Conservation (phyloP, 1,139 yeast species). For the Pneumocystis jirovecii region DNA sequence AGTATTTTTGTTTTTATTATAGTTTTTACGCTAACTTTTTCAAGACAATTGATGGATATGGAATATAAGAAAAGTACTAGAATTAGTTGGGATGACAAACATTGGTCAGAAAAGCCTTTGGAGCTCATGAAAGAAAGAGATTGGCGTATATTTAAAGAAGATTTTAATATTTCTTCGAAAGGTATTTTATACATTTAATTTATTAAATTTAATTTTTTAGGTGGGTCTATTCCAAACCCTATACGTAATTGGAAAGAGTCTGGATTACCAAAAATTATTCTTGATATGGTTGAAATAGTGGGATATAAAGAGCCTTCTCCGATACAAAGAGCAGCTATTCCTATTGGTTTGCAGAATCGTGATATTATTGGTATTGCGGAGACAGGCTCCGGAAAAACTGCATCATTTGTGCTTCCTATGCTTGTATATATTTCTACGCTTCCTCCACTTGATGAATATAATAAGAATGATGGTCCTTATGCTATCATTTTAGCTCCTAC, state of each 20-base stretch:
- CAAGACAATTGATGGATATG: slow-evolving; percentile 2
- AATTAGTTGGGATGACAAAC: slow-evolving; percentile 27
- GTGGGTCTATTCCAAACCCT: slow-evolving; percentile 38
- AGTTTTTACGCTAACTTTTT: too few relatives aligned
- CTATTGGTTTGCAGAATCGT: slow-evolving; percentile 42
- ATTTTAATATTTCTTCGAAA: slow-evolving; percentile 48
- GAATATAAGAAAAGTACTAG: slow-evolving; percentile 3
- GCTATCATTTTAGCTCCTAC: slow-evolving; percentile 76
- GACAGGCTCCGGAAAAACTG: slow-evolving; percentile 91
- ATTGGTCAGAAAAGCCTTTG: slow-evolving; percentile 58
- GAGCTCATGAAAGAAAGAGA: slow-evolving; percentile 62
- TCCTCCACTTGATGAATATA: slow-evolving; percentile 28
- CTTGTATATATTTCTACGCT: slow-evolving; percentile 40
- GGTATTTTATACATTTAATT: too few relatives aligned
- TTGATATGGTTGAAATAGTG: slow-evolving; percentile 28
- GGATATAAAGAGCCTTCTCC: slow-evolving; percentile 63
- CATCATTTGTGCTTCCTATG: slow-evolving; percentile 67
- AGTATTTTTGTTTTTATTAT: too few relatives aligned
- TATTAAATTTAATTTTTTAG: too few relatives aligned
- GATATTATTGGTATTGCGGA: slow-evolving; percentile 88
- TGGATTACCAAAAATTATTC: slow-evolving; percentile 32
- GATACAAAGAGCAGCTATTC: slow-evolving; percentile 77
- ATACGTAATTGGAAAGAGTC: slow-evolving; percentile 62
- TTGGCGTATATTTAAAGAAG: slow-evolving; percentile 81
- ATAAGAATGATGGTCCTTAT: slow-evolving; percentile 44